These are phyloP conservation scores for Tinospora cordifolia DNA, from an alignment of 164 flowering plant species.

Conservation along the genomic window DNA sequence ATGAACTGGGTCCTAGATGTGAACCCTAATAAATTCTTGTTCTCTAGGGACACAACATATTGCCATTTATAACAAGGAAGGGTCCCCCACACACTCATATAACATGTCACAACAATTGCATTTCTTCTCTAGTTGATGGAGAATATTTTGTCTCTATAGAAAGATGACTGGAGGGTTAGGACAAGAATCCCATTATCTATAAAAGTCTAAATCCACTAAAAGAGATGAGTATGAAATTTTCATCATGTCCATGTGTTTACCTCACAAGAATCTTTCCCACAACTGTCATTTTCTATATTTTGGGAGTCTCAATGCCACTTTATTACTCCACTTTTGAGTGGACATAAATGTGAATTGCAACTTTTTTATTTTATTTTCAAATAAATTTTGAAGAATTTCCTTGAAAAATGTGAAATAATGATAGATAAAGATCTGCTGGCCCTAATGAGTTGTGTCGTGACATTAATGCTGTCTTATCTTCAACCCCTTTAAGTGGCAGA, in stretches of 20 bases:
- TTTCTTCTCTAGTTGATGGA: neutral
- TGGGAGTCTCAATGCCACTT: neutral
- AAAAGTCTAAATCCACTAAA: neutral
- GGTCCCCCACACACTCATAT: neutral
- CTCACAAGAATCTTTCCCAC: neutral
- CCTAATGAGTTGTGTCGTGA: no score
- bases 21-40: slow-evolving; percentile 1
- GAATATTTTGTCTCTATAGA: neutral
- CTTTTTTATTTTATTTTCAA: neutral
- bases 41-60: neutral
- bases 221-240: neutral
- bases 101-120: neutral
- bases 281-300: neutral
- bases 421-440: no score
- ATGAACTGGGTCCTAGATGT: neutral
- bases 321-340: neutral
- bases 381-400: no score
- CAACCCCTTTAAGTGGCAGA: no score
- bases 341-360: neutral
- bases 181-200: neutral
- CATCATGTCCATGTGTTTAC: no score
- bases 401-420: no score
- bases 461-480: no score
- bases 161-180: neutral
- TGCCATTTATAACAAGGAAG: no score